These are phyloP conservation scores for Fusarium anthophilum DNA, from an alignment of 2,329 filamentous ascomycete genomes.

Conservation along the genomic window DNA sequence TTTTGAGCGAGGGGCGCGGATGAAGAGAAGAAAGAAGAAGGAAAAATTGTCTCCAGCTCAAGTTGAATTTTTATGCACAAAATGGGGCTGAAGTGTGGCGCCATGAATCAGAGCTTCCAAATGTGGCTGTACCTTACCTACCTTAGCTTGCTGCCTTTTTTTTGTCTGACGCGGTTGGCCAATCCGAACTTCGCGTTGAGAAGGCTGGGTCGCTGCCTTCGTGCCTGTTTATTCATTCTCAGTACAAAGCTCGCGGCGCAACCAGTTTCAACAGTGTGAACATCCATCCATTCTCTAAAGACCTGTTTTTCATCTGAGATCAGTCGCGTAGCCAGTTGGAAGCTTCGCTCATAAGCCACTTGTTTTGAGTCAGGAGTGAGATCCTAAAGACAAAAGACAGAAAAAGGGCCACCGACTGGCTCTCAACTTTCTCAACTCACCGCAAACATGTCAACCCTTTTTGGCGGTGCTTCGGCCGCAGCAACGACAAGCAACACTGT, in stretches of 20 bases:
- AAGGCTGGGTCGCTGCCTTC: slow-evolving; percentile 44
- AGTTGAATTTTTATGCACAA: slow-evolving; percentile 41
- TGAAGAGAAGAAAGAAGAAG: slow-evolving; percentile 47
- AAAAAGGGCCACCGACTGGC: slow-evolving; percentile 10
- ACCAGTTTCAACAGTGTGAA: slow-evolving; percentile 7
- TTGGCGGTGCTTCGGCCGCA: slow-evolving; percentile 60
- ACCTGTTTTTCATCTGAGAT: background rate
- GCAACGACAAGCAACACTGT: slow-evolving; percentile 74
- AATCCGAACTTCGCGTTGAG: slow-evolving; percentile 41
- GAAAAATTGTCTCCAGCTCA: slow-evolving; percentile 1
- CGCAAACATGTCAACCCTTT: slow-evolving; percentile 70
- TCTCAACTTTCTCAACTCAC: slow-evolving; percentile 9
- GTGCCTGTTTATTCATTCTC: slow-evolving; percentile 38
- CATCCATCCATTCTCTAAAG: background rate
- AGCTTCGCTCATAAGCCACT: background rate
- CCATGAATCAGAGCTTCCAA: slow-evolving; percentile 22
- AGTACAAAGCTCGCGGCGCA: slow-evolving; percentile 38
- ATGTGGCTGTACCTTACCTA: slow-evolving; percentile 21
- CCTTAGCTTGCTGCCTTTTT: slow-evolving; percentile 23
- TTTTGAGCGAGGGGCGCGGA: slow-evolving; percentile 90
- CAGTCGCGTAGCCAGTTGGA: background rate
- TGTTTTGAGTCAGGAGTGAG: background rate
- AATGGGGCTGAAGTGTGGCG: slow-evolving; percentile 33
- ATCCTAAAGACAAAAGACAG: background rate
- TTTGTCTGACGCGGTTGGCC: slow-evolving; percentile 29